Evolutionary conservation across 208 protist species (phyloP).

Genomic region (Trypanosoma caninum): DNA sequence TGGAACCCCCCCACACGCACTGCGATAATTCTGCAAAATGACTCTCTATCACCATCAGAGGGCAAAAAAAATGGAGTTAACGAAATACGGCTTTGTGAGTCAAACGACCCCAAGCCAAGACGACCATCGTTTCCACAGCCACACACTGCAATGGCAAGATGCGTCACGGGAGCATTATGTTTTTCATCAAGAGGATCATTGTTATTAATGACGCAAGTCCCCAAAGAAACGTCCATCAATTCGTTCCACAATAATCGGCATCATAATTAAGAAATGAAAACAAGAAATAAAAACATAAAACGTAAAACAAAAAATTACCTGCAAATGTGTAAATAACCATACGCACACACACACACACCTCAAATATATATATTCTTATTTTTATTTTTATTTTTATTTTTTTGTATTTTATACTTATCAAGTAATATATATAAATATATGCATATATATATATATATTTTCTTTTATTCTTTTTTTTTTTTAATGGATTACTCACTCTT

Average conservation of each 20-base stretch:
- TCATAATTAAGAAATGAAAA: not conserved
- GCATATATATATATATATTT: not conserved
- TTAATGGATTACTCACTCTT: not conserved
- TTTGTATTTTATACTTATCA: constrained; percentile 5
- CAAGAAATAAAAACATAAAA: not conserved
- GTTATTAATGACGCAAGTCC: not conserved
- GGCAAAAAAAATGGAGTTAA: constrained; percentile 25
- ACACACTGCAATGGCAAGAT: constrained; percentile 51
- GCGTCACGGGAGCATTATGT: not conserved
- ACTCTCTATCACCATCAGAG: not conserved
- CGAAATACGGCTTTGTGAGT: constrained; percentile 15
- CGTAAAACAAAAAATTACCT: not conserved
- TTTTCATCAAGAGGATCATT: not conserved
- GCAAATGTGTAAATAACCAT: not conserved
- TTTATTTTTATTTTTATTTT: constrained; percentile 1
- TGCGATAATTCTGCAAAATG: constrained; percentile 24
- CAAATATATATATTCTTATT: not conserved
- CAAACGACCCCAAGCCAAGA: constrained; percentile 46
- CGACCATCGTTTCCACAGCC: constrained; percentile 79
- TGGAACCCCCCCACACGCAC: constrained; percentile 81
- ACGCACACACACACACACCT: not conserved
- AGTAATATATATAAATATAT: not conserved
- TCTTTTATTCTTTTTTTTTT: not conserved
- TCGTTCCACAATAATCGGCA: not conserved
- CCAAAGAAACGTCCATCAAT: not conserved